These are phyloP conservation scores for Heliamphora pulchella DNA, from an alignment of 179 eudicot species.

Conservation along the genomic window DNA sequence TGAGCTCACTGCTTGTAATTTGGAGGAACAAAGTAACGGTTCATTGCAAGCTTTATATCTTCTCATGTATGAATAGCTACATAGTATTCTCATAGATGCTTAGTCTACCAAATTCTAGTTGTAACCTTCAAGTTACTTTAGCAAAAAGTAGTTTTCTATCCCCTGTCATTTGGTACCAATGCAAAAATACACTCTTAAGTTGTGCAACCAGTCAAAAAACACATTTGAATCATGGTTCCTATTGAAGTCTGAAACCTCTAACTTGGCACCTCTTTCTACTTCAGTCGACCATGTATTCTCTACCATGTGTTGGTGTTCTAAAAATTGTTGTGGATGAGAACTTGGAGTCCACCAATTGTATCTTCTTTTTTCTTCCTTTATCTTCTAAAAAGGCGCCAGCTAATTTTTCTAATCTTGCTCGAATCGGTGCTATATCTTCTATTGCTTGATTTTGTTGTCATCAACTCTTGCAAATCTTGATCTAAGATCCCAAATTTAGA, in stretches of 20 bases:
- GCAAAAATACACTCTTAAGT: neutral
- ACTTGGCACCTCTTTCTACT: too few species aligned
- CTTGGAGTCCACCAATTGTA: too few species aligned
- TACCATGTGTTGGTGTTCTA: too few species aligned
- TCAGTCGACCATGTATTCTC: too few species aligned
- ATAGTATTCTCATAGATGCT: neutral
- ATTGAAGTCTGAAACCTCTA: neutral
- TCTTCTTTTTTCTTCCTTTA: too few species aligned
- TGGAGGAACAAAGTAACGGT: neutral
- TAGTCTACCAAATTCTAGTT: neutral
- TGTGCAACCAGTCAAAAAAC: neutral
- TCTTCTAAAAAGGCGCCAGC: too few species aligned
- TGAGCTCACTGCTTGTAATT: neutral
- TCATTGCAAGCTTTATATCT: neutral
- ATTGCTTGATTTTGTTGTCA: too few species aligned
- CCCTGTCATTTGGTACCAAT: neutral
- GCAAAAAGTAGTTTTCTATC: neutral
- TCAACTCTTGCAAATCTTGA: too few species aligned
- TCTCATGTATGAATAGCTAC: neutral
- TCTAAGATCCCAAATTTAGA: too few species aligned
- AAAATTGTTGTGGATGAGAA: too few species aligned
- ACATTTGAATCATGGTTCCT: neutral
- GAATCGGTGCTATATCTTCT: too few species aligned
- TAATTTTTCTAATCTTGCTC: too few species aligned
- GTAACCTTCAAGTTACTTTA: neutral